Evolutionary conservation across 2,329 filamentous ascomycete species (phyloP).

Genomic region (Aspergillus tanneri): DNA sequence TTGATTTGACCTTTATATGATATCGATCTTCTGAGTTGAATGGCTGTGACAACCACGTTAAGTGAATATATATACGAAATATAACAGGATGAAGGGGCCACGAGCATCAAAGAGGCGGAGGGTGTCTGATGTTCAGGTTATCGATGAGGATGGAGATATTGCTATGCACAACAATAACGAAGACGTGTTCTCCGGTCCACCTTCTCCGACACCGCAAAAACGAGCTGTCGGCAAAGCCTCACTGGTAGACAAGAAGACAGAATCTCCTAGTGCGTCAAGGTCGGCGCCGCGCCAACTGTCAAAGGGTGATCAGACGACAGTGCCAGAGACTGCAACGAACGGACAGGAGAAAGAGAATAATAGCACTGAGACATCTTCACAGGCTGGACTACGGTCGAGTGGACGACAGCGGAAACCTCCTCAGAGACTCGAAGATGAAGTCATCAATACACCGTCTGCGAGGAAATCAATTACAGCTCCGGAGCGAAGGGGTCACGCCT

Average conservation of each 20-base stretch:
- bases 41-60: not conserved
- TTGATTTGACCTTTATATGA: too few relatives aligned
- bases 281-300: conserved; percentile 28
- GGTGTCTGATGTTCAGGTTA: conserved; percentile 27
- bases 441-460: conserved; percentile 21
- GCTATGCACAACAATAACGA: conserved; percentile 26
- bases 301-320: conserved; percentile 12
- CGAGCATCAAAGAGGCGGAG: conserved; percentile 38
- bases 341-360: conserved; percentile 12
- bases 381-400: conserved; percentile 32
- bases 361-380: conserved; percentile 23
- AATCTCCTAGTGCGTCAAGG: conserved; percentile 16
- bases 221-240: conserved; percentile 17
- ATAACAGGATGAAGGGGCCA: conserved; percentile 33
- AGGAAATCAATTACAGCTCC: conserved; percentile 23
- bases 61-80: not conserved
- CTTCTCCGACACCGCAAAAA: conserved; percentile 18
- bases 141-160: conserved; percentile 34
- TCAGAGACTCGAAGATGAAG: conserved; percentile 32
- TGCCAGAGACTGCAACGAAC: not conserved
- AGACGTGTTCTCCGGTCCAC: conserved; percentile 14
- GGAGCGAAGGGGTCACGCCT: conserved; percentile 20
- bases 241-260: conserved; percentile 4
- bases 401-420: conserved; percentile 37
- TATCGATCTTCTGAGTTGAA: too few relatives aligned